Evolutionary conservation across 78 protist genomes (phyloP).

Genomic region (Isochrysis galbana): DNA sequence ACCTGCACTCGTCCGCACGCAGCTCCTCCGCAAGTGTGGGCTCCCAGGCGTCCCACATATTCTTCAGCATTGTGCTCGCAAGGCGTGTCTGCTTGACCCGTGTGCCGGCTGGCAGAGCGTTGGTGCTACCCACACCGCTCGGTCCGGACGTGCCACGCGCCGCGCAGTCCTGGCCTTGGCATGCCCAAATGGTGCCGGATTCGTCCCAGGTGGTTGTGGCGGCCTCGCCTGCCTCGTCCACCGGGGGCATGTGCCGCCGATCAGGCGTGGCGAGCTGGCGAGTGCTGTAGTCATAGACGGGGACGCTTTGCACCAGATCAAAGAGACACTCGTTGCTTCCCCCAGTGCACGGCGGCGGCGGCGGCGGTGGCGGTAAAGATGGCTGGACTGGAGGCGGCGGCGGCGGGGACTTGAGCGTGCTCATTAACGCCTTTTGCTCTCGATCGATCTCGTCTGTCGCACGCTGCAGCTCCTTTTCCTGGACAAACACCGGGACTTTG

Average conservation of each 20-base stretch:
- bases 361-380: neutral
- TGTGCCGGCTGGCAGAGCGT: neutral
- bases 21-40: neutral
- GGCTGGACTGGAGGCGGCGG: slow-evolving; percentile 4
- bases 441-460: neutral
- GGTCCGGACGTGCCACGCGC: neutral
- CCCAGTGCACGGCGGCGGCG: neutral
- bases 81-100: too few relatives aligned
- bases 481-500: too few relatives aligned
- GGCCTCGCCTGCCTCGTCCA: neutral
- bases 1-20: neutral
- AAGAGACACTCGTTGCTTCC: neutral
- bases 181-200: neutral
- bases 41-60: neutral
- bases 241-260: neutral
- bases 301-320: neutral
- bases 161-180: neutral
- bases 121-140: neutral
- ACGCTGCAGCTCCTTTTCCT: neutral
- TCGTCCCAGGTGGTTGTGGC: neutral
- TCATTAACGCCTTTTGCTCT: neutral
- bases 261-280: neutral
- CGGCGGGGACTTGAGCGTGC: neutral
- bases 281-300: neutral
- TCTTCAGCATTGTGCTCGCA: too few relatives aligned